Evolutionary conservation across 2,329 filamentous ascomycete genomes (phyloP), one percentile per base, ranked within the genome.

Genomic region (Talaromyces funiculosus): DNA sequence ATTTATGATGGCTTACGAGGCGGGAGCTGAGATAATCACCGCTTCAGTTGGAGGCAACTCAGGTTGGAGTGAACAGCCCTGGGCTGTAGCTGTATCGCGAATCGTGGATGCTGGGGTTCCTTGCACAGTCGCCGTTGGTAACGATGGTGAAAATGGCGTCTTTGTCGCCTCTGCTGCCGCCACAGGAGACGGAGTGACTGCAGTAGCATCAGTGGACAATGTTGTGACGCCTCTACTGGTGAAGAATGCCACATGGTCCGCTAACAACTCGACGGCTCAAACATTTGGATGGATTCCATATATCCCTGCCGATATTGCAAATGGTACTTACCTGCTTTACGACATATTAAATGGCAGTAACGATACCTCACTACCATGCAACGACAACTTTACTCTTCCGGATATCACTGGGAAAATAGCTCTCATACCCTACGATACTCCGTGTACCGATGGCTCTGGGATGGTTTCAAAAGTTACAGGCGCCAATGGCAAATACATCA

Each of bases 1-100:
- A 1, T 86, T 82, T 67, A 81, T 83, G 71, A 79, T 78, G 66
- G 86, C 86, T 0, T 86, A 81, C 64, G 80, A 87, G 67, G 84
- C 80, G n/a, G 83, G 82, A 16, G 71, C 71, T 1, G 68, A 76
- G 43, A 71, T 77, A 60, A 77, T 77, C 53, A 71, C 73, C 20
- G 66, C 71, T n/a, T 73, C 70, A 1, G 68, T 75, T 49, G 73
- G 73, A 55, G 65, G 63, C 3, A 63, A 68, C 45, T 70, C 65
- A 38, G 73, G 73, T 12, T 75, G 73, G 70, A 65, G 68, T 29
- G 67, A 73, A 35, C 62, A 66, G 33, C 64, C 65, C 0, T 65
- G 61, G 61, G 63, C 51, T 14, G 51, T 57, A 8, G 61, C 45
- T 33, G 47, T 57, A 9, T 60, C 61, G 20, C 45, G 57, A 26